Percentiles rank a stretch among this genome's conserved stretches.
phyloP scores from a whole-genome alignment of 768 basidiomycete genomes.

The Russula emetica region DNA sequence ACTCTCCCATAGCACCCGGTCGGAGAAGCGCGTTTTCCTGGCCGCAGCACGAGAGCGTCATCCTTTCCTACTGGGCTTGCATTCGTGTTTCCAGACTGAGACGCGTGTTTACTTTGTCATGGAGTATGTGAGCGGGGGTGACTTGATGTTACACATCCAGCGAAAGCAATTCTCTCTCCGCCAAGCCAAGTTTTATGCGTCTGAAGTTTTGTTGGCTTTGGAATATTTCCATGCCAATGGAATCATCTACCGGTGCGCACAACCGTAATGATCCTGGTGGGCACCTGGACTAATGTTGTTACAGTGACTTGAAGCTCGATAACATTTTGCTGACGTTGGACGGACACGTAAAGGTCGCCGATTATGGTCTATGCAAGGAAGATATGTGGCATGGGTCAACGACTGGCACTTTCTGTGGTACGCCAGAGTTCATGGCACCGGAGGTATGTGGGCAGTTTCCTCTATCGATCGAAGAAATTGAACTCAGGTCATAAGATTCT shows the following conservation, averaged over 20 bases:
- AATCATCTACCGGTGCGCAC: slow-evolving; percentile 90
- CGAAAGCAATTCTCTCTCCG: slow-evolving; percentile 97
- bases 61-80: slow-evolving; percentile 93
- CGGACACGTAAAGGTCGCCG: slow-evolving; percentile 97
- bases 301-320: slow-evolving; percentile 93
- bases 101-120: slow-evolving; percentile 99
- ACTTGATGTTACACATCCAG: slow-evolving; percentile 99
- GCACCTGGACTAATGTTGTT: neutral
- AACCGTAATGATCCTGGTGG: neutral
- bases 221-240: slow-evolving; percentile 99
- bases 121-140: slow-evolving; percentile 99
- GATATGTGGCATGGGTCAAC: slow-evolving; percentile 97
- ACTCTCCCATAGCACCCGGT: slow-evolving; percentile 69
- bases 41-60: slow-evolving; percentile 96
- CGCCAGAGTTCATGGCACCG: slow-evolving; percentile 99
- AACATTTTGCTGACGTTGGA: slow-evolving; percentile 96
- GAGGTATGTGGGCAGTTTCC: slow-evolving; percentile 57
- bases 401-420: slow-evolving; percentile 98
- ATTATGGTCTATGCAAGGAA: slow-evolving; percentile 98
- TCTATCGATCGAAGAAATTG: neutral
- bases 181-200: slow-evolving; percentile 98
- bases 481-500: slow-evolving; percentile 61
- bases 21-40: slow-evolving; percentile 97
- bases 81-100: slow-evolving; percentile 99
- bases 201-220: slow-evolving; percentile 90